Evolutionary conservation across 2,329 filamentous ascomycete species (phyloP), one percentile per base, ranked within the genome.

Genomic region (Verticillium dahliae): DNA sequence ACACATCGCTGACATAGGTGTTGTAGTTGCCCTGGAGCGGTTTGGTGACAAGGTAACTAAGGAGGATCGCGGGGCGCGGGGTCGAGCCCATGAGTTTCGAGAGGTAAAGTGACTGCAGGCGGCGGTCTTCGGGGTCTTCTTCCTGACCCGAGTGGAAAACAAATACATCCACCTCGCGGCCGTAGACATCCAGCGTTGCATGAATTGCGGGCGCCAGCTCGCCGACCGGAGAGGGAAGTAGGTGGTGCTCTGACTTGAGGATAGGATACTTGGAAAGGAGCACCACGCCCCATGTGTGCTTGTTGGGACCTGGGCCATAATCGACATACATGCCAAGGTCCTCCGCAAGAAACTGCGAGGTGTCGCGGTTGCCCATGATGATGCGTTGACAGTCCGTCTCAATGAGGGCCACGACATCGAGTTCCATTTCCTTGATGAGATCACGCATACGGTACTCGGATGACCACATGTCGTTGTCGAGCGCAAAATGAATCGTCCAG

Each of bases 81-180:
- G 90, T 90, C 33, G 85, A 86, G 55, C 90, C 91, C 95, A 99
- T 99, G 57, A 97, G 80, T 61, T 92, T 85, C 1, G 93, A 84
- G 9, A 99, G 82, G 70, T 97, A 99, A 72, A 92, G 85, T 0
- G 87, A 86, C 77, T 99, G 95, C 59, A 96, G 81, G 34, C 93
- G 85, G 61, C 95, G 85, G 69, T 99, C 95, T 73, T 98, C 94
- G 0, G 88, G 87, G 69, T 99, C 95, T 75, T 99, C 95, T 76
- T 99, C 94, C 73, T 99, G 95, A 13, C 95, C 95, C 0, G 94
- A 98, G 78, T 99, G 95, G 85, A 99, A 99, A 61, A 99, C 95
- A 65, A 97, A 96, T 2, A 98, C 90, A 69, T 99, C 95, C 10
- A 99, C 85, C 59, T 91, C 79, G 68, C 92, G 88, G 57, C 92